phyloP scores from a whole-genome alignment of 2,329 filamentous ascomycete genomes.

The Bipolaris gigantea region DNA sequence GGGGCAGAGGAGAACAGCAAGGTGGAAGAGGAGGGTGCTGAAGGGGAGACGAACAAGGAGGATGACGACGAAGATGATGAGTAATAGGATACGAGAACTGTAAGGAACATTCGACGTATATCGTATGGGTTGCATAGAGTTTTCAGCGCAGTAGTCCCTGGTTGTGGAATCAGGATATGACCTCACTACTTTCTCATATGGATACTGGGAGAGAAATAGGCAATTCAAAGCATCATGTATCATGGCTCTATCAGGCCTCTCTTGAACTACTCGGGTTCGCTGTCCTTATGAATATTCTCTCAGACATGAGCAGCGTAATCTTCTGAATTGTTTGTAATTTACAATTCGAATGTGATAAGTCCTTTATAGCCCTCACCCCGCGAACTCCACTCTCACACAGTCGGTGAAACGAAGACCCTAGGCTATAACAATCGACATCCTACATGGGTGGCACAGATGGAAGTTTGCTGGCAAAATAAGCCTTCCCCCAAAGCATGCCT shows the following conservation, averaged over 20 bases:
- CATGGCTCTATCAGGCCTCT: no score
- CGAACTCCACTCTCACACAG: no score
- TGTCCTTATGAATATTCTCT: neutral
- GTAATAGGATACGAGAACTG: neutral
- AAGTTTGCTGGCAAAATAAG: no score
- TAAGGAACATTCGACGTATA: no score
- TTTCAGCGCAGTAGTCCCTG: neutral
- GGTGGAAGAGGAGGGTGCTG: slow-evolving; percentile 6
- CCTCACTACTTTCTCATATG: neutral
- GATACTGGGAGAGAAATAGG: neutral
- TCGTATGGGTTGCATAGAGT: neutral
- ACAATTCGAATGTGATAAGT: neutral
- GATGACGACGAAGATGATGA: neutral
- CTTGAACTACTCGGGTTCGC: neutral
- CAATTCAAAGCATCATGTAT: neutral
- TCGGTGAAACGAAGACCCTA: no score
- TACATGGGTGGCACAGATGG: no score
- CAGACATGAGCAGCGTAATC: no score
- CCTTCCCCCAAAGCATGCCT: no score
- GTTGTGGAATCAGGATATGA: neutral
- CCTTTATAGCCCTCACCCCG: neutral
- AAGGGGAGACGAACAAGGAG: neutral
- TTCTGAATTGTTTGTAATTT: neutral
- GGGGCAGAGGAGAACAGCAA: slow-evolving; percentile 10
- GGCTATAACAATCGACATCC: no score